Evolutionary conservation across 352 stramenopile genomes (phyloP), one percentile per base, ranked within the genome.

Genomic region (Phytophthora hibernalis): DNA sequence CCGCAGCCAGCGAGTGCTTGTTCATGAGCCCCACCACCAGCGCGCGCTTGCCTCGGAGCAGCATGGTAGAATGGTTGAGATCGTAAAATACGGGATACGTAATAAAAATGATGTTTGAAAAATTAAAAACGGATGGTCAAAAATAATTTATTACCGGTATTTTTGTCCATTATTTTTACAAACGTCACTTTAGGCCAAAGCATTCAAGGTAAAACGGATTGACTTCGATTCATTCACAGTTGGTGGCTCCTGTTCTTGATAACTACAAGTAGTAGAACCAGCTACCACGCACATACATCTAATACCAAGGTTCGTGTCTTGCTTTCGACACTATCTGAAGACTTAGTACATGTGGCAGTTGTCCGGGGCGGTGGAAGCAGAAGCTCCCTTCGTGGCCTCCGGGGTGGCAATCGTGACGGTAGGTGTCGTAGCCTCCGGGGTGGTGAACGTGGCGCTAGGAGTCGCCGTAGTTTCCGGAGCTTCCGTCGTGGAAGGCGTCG

Each of bases 11-110:
- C 38, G 91, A 97, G 61, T 96, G 79, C 54, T 95, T 91, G 75
- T 97, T 98, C 51, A 95, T 87, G 16, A 97, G 77, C 22, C 92
- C 92, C 54, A 97, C 88, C 5, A 98, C 81, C 13, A 98, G 70
- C 55, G 83, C 84, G 48, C 79, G 79, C 68, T 92, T 93, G 26
- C 85, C 87, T 16, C 40, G 61, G 21, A 94, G 74, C 63, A 89
- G 42, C 68, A 58, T 71, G 7, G 47, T 21, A 42, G n/a, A n/a
- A 72, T 68, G 12, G 37, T 44, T 18, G 15, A 7, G 28, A 31
- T 31, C 28, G 28, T 12, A 33, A 33, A 33, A 33, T 33, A 33
- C 28, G 40, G 11, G 40, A 65, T 37, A 62, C 21, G 38, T 60
- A 60, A 10, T 43, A 21, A 18, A n/a, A 43, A n/a, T n/a, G n/a